phyloP scores from a whole-genome alignment of 345 rosid species.

The Anastatica hierochuntica region DNA sequence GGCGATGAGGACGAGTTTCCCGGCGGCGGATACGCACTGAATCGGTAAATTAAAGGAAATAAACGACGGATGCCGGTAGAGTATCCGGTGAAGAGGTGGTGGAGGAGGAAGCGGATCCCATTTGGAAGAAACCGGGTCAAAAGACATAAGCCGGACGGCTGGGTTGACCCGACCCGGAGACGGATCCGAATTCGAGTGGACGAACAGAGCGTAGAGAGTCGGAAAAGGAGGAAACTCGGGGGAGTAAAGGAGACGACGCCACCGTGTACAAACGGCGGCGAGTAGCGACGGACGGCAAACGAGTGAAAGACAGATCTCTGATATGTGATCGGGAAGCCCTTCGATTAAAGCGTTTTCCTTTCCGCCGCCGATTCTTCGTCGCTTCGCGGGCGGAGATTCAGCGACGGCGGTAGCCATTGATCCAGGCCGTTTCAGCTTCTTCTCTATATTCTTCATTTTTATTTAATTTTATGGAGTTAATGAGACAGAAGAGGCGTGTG shows the following conservation, averaged over 20 bases:
- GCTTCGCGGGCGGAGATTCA: slow-evolving; percentile 10
- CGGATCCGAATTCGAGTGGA: slow-evolving; percentile 8
- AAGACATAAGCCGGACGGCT: slow-evolving; percentile 24
- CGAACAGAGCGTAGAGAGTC: slow-evolving; percentile 35
- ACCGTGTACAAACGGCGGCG: slow-evolving; percentile 38
- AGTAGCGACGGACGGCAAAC: slow-evolving; percentile 29
- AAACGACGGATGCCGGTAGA: slow-evolving; percentile 40
- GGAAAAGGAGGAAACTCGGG: slow-evolving; percentile 35
- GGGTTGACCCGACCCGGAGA: neutral
- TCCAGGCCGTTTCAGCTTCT: slow-evolving; percentile 3
- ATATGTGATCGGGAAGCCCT: slow-evolving; percentile 46
- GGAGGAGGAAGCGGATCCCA: slow-evolving; percentile 40
- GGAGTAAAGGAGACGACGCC: slow-evolving; percentile 50
- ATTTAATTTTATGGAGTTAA: neutral
- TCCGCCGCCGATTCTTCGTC: neutral
- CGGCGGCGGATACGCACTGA: slow-evolving; percentile 36
- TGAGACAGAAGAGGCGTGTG: slow-evolving; percentile 11
- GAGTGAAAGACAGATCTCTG: slow-evolving; percentile 33
- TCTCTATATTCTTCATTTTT: neutral
- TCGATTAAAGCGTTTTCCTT: slow-evolving; percentile 12
- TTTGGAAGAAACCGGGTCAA: slow-evolving; percentile 34
- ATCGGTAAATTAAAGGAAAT: slow-evolving; percentile 33
- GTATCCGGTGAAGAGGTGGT: slow-evolving; percentile 32
- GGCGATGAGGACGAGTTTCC: slow-evolving; percentile 33
- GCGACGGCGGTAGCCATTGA: slow-evolving; percentile 14